Conservation (phyloP, 1,284 basidiomycete genomes). For the Rhodotorula sp. region DNA sequence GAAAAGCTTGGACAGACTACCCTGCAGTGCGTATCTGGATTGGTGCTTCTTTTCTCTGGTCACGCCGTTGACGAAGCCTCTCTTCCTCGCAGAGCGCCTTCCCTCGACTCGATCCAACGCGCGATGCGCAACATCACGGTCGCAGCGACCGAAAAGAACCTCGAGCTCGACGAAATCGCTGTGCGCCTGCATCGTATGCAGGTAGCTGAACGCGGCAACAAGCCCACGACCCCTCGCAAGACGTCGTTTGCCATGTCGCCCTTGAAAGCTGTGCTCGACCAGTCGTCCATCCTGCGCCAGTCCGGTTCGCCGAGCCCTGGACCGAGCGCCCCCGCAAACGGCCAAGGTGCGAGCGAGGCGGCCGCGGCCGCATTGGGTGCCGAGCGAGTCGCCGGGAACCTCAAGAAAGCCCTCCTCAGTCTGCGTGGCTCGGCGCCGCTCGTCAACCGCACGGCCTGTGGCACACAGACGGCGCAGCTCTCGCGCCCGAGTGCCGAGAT, state of each 20-base stretch:
- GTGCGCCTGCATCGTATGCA: constrained; percentile 61
- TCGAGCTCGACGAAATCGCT: constrained; percentile 61
- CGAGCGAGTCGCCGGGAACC: constrained; percentile 65
- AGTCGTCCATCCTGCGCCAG: constrained; percentile 10
- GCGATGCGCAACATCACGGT: constrained; percentile 77
- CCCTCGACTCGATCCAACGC: constrained; percentile 76
- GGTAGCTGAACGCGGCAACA: constrained; percentile 45
- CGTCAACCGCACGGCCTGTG: constrained; percentile 12
- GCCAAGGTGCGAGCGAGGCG: constrained; percentile 40
- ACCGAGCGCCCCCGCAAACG: neutral
- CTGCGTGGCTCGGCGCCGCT: constrained; percentile 12
- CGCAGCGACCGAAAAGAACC: constrained; percentile 59
- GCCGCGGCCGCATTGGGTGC: constrained; percentile 75
- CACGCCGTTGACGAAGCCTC: neutral
- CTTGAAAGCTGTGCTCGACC: constrained; percentile 15
- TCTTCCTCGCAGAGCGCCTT: constrained; percentile 62
- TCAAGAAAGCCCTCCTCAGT: constrained; percentile 62
- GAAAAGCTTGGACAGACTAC: constrained; percentile 63
- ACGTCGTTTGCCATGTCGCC: constrained; percentile 14
- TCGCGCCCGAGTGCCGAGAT: constrained; percentile 11
- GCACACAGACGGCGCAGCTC: neutral
- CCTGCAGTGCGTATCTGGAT: constrained; percentile 58
- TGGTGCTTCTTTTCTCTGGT: no score
- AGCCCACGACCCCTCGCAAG: constrained; percentile 3
- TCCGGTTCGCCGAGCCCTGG: neutral